These are phyloP conservation scores for Fagus crenata DNA, from an alignment of 306 rosid genomes.

Conservation along the genomic window DNA sequence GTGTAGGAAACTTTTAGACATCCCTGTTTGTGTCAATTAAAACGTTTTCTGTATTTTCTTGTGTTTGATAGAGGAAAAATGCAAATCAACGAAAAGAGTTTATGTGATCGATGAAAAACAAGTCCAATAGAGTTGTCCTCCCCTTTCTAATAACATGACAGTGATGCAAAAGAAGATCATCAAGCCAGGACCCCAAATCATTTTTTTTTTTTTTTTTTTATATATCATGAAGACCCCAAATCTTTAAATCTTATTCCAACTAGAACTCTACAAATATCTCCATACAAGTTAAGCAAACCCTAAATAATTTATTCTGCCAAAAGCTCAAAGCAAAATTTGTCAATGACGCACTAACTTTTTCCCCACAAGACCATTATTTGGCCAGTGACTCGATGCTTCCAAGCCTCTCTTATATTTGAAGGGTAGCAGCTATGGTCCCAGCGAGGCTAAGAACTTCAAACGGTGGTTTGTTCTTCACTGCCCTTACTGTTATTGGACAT, in stretches of 20 bases:
- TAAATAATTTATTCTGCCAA: not conserved
- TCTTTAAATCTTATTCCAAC: not conserved
- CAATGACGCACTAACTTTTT: not conserved
- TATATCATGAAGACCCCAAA: too few relatives aligned
- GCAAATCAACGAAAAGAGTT: too few relatives aligned
- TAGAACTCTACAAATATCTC: not conserved
- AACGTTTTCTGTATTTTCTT: too few relatives aligned
- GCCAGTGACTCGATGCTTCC: not conserved
- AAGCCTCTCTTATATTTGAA: slow-evolving; percentile 51
- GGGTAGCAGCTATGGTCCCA: slow-evolving; percentile 72
- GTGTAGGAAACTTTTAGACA: too few relatives aligned
- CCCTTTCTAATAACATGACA: too few relatives aligned
- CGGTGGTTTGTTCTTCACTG: slow-evolving; percentile 66
- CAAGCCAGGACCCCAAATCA: too few relatives aligned
- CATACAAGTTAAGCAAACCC: not conserved
- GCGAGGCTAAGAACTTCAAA: slow-evolving; percentile 91
- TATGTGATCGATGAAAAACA: too few relatives aligned
- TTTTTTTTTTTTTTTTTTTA: too few relatives aligned
- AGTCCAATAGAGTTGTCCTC: too few relatives aligned
- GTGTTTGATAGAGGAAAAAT: too few relatives aligned
- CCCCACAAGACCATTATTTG: not conserved
- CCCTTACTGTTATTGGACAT: slow-evolving; percentile 77
- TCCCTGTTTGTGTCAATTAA: too few relatives aligned
- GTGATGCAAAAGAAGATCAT: too few relatives aligned
- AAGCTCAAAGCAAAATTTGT: not conserved